Conservation (phyloP, 306 rosid species). For the Canavalia gladiata region DNA sequence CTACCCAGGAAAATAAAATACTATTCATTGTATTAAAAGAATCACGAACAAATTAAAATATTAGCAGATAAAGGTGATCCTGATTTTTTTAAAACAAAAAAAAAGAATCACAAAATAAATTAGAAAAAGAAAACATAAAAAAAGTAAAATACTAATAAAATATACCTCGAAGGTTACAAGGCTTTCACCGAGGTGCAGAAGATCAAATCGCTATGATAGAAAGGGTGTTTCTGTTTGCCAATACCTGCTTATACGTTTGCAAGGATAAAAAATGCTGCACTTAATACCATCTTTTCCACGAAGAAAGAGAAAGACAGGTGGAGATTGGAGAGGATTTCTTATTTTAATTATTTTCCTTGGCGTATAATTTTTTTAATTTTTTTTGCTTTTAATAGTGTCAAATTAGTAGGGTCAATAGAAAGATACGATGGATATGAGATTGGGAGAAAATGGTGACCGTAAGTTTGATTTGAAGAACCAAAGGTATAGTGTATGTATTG, state of each 20-base stretch:
- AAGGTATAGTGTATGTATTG: background rate
- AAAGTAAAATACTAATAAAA: background rate
- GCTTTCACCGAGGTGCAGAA: constrained; percentile 49
- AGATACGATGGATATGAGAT: constrained; percentile 34
- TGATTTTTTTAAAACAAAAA: constrained; percentile 11
- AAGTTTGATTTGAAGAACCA: constrained; percentile 27
- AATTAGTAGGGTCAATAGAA: constrained; percentile 6
- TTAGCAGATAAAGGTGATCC: constrained; percentile 19
- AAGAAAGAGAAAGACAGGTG: constrained; percentile 45
- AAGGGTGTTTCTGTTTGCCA: constrained; percentile 41
- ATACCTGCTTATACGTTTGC: background rate
- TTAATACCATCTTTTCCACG: constrained; percentile 42
- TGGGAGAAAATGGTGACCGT: constrained; percentile 40
- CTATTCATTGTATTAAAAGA: constrained; percentile 40
- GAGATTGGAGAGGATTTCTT: constrained; percentile 8
- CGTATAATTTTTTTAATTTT: background rate
- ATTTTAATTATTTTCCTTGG: background rate
- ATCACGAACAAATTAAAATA: constrained; percentile 40
- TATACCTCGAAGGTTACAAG: constrained; percentile 48
- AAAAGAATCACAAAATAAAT: background rate
- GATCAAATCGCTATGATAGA: constrained; percentile 38
- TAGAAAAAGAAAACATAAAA: background rate
- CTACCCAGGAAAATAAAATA: background rate
- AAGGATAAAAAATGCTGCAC: constrained; percentile 41
- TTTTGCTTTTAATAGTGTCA: background rate